These are phyloP conservation scores for Diophrys appendiculata DNA, from an alignment of 73 alveolate genomes.

Conservation along the genomic window DNA sequence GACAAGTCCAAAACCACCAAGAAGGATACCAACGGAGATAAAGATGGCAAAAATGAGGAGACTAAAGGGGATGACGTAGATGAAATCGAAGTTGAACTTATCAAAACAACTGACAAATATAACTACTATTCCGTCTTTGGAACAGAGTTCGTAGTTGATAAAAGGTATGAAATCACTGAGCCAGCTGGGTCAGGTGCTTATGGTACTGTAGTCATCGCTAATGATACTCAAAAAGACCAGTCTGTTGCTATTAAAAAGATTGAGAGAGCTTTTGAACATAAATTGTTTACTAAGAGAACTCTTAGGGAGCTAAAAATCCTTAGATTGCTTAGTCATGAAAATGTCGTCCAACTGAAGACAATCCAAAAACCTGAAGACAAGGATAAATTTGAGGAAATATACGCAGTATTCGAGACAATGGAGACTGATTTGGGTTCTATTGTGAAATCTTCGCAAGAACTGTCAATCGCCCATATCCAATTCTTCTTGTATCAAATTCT, in stretches of 20 bases:
- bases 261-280: constrained; percentile 56
- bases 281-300: constrained; percentile 58
- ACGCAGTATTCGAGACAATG: constrained; percentile 60
- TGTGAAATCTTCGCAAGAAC: constrained; percentile 49
- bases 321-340: constrained; percentile 64
- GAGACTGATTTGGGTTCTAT: constrained; percentile 67
- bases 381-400: constrained; percentile 67
- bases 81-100: not conserved
- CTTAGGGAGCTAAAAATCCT: constrained; percentile 60
- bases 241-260: constrained; percentile 61
- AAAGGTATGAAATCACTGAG: constrained; percentile 21
- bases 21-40: no score
- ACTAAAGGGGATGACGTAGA: constrained; percentile 4
- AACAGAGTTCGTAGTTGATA: constrained; percentile 21
- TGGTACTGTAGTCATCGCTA: constrained; percentile 58
- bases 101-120: constrained; percentile 1
- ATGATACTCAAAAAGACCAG: constrained; percentile 20
- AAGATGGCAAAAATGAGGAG: no score
- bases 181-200: constrained; percentile 64
- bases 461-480: constrained; percentile 85
- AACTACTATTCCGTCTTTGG: constrained; percentile 10
- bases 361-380: constrained; percentile 62
- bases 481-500: constrained; percentile 92
- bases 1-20: no score
- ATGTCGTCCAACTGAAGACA: constrained; percentile 53